phyloP scores from a whole-genome alignment of 208 protist species.

The Crithidia expoeki region DNA sequence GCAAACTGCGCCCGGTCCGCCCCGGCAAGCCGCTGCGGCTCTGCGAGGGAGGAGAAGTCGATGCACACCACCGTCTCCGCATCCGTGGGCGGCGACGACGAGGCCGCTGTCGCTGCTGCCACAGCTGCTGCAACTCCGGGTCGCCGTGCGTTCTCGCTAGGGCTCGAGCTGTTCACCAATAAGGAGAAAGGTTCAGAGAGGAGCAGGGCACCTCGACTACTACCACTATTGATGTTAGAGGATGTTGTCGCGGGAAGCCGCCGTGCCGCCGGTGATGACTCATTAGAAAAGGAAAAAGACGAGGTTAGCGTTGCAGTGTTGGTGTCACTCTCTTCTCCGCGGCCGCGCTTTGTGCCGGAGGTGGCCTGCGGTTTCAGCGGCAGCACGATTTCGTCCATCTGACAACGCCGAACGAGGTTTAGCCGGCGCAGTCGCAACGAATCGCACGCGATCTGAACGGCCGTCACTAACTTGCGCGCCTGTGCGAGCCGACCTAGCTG shows the following conservation, averaged over 20 bases:
- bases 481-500: conserved; percentile 64
- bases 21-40: conserved; percentile 45
- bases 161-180: conserved; percentile 17
- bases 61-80: conserved; percentile 47
- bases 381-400: conserved; percentile 88
- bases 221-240: not conserved
- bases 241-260: not conserved
- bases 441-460: conserved; percentile 80
- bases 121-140: no score
- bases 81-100: conserved; percentile 14
- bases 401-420: conserved; percentile 75
- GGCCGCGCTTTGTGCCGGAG: conserved; percentile 51
- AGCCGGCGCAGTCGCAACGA: conserved; percentile 78
- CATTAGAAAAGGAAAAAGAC: not conserved
- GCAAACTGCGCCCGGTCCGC: conserved; percentile 53
- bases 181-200: conserved; percentile 74
- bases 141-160: not conserved
- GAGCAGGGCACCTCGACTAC: conserved; percentile 6
- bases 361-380: conserved; percentile 52
- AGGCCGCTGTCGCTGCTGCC: conserved; percentile 1
- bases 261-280: not conserved
- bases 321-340: conserved; percentile 27
- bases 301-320: not conserved
- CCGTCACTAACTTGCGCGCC: conserved; percentile 66
- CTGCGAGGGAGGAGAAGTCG: conserved; percentile 75